Base-by-base conservation (phyloP, 2,329 filamentous ascomycete species). In the Phialophora verrucosa region DNA sequence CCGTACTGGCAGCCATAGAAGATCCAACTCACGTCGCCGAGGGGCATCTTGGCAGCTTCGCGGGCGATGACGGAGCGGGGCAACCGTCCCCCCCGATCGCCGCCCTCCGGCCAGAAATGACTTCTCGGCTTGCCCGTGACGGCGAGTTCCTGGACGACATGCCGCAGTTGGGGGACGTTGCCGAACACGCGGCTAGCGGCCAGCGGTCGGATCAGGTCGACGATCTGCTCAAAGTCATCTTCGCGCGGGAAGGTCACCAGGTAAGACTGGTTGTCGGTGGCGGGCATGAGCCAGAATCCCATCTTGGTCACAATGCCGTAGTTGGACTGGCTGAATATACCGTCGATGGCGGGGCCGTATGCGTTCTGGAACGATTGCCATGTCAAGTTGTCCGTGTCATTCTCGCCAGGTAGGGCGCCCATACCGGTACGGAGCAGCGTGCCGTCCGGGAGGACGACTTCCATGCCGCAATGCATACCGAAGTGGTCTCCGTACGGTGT, bases 281-380 rank as follows among this genome's bases (percentile, higher is more conserved):
- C 83, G 1, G 81, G 80, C 84, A 86, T 85, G 38, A 87, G 76
- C 75, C 67, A 68, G 55, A 86, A 79, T 0, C 84, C 84, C 79
- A 87, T 83, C 73, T 86, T 85, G 2, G 82, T 83, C 12, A 65
- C 51, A 23, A 65, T 57, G 4, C 63, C 76, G 78, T 79, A 63
- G 66, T 73, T 72, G 49, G 63, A 67, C 47, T 73, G 72, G 27
- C 64, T 71, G 63, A 73, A 73, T 12, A 73, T 71, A 4, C 77
- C 77, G 66, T 79, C 77, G n/a, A 78, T 74, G 27, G 74, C 76
- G 0, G 77, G 77, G 0, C 78, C 78, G 57, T 78, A 79, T 12
- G 53, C 53, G 29, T 55, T 25, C 56, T 73, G 67, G 59, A 72
- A 71, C 14, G 68, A 67, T 35, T 69, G 67, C 69, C 68, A 74